phyloP scores from a whole-genome alignment of 176 grass and related monocot species.

The Themeda triandra region DNA sequence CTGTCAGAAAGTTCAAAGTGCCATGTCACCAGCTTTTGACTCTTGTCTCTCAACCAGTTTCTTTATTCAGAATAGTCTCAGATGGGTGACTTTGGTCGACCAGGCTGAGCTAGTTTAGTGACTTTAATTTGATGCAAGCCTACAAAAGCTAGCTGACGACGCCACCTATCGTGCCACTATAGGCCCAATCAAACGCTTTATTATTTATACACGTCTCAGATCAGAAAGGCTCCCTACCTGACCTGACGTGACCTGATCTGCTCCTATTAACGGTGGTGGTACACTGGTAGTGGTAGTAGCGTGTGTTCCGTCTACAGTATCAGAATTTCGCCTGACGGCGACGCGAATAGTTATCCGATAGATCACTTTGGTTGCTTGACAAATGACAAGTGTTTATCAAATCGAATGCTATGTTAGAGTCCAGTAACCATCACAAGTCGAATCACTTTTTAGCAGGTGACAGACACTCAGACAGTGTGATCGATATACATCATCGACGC shows the following conservation, averaged over 20 bases:
- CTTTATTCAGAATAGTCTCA: neutral
- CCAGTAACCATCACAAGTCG: neutral
- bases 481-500: neutral
- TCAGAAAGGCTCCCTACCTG: neutral
- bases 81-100: neutral
- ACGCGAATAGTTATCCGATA: neutral
- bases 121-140: no score
- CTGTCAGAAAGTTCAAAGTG: neutral
- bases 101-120: neutral
- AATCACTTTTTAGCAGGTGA: neutral
- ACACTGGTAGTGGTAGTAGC: neutral
- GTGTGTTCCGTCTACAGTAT: neutral
- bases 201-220: neutral
- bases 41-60: neutral
- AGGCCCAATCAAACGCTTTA: neutral
- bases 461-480: neutral
- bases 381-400: neutral
- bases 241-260: neutral
- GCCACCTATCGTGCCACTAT: conserved; percentile 7
- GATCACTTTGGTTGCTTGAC: neutral
- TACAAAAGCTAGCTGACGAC: neutral
- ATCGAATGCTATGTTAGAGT: neutral
- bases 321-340: neutral
- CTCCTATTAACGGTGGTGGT: neutral
- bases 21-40: conserved; percentile 11